Conservation (phyloP, 371 early-diverging fungal genomes). For the Batrachochytrium dendrobatidis region DNA sequence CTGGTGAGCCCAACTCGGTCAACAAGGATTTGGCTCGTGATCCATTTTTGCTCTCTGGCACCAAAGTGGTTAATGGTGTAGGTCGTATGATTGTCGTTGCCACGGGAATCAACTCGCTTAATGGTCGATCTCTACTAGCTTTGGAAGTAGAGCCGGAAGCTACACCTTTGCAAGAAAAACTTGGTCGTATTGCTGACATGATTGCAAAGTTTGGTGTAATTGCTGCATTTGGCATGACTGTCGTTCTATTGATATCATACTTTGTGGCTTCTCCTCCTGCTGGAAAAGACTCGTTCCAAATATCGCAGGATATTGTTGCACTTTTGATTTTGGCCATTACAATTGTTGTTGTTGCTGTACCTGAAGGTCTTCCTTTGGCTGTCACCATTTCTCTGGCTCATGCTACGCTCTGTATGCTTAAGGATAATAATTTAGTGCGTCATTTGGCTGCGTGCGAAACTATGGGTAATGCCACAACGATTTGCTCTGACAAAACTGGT, state of each 20-base stretch:
- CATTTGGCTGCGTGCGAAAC: conserved; percentile 92
- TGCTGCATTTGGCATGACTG: conserved; percentile 68
- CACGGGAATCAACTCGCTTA: conserved; percentile 62
- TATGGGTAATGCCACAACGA: conserved; percentile 91
- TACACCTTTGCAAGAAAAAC: conserved; percentile 89
- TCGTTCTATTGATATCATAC: conserved; percentile 70
- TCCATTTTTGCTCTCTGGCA: conserved; percentile 57
- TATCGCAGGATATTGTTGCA: conserved; percentile 29
- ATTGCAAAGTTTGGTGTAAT: conserved; percentile 87
- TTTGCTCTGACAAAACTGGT: conserved; percentile 95
- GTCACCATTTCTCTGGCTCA: conserved; percentile 92
- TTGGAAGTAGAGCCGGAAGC: conserved; percentile 50
- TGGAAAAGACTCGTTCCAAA: conserved; percentile 35
- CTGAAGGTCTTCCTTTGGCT: conserved; percentile 95
- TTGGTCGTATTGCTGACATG: conserved; percentile 75
- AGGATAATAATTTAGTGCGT: conserved; percentile 76
- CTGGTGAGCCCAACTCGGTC: conserved; percentile 75
- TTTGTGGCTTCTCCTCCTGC: conserved; percentile 55
- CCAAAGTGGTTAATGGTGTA: conserved; percentile 77
- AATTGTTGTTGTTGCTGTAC: conserved; percentile 93
- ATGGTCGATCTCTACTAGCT: conserved; percentile 66
- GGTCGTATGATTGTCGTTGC: conserved; percentile 74
- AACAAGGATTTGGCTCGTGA: conserved; percentile 26
- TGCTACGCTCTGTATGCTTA: conserved; percentile 87
- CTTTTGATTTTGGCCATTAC: conserved; percentile 58